Percentiles rank a stretch among this genome's conserved stretches.
phyloP scores from a whole-genome alignment of 202 grass and related monocot species.

The Hordeum pubiflorum region DNA sequence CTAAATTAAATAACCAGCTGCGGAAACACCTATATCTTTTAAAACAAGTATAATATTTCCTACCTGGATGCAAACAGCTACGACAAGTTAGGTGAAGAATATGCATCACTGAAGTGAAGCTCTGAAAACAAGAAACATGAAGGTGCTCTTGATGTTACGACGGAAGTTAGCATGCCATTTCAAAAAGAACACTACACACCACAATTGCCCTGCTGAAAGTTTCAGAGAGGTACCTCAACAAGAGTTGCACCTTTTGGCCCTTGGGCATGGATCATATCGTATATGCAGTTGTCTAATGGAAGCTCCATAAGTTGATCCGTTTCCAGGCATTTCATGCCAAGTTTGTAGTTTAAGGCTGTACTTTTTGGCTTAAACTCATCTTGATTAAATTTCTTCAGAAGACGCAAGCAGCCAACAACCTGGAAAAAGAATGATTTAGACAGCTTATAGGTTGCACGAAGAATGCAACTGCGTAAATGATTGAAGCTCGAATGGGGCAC shows the following conservation, averaged over 20 bases:
- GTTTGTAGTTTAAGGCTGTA: slow-evolving; percentile 33
- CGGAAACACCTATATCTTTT: not conserved
- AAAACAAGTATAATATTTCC: not conserved
- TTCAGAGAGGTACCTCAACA: slow-evolving; percentile 54
- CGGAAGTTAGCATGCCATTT: not conserved
- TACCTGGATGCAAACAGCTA: not conserved
- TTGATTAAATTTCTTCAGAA: slow-evolving; percentile 69
- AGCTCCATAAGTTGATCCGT: slow-evolving; percentile 84
- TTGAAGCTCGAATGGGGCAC: not conserved
- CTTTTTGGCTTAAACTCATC: slow-evolving; percentile 68
- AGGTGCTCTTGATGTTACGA: not conserved
- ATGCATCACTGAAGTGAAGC: slow-evolving; percentile 5
- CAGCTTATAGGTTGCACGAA: not conserved
- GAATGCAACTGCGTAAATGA: not conserved
- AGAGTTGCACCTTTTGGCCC: slow-evolving; percentile 82
- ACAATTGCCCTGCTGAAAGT: slow-evolving; percentile 1
- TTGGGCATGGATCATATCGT: slow-evolving; percentile 77
- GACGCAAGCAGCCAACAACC: slow-evolving; percentile 64
- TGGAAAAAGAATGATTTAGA: slow-evolving; percentile 21
- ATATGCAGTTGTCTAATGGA: slow-evolving; percentile 70
- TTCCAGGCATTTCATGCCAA: slow-evolving; percentile 56
- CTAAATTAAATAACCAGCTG: slow-evolving; percentile 6
- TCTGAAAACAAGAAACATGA: not conserved
- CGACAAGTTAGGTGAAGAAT: not conserved
- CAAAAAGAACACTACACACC: not conserved